Base-by-base conservation (phyloP, 352 stramenopile genomes). In the Ochromonadaceae sp. region DNA sequence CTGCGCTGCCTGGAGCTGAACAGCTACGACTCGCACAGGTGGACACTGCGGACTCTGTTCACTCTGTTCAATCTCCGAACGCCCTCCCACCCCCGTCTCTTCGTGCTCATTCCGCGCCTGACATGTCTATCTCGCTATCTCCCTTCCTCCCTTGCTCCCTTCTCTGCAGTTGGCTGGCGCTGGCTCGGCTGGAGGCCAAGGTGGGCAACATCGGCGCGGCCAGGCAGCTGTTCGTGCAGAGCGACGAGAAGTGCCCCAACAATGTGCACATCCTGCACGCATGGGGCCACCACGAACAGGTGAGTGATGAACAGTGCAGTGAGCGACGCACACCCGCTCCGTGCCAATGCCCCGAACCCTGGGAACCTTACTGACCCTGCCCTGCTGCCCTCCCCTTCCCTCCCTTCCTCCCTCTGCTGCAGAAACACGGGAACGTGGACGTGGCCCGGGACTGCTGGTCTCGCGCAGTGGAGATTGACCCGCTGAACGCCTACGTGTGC, bases 221-320 rank as follows among this genome's bases (percentile, higher is more conserved):
- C 34, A 53, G 25, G 17, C 20, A 65, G 39, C 30, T 52, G 22
- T 68, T 68, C 26, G n/a, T 28, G 17, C 32, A 47, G n/a, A 35
- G 20, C 9, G 38, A 36, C 15, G 34, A 25, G 17, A 31, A 50
- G 31, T 58, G 66, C 38, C 61, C 61, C 2, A 65, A 65, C 30
- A 68, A 69, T 48, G 28, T 46, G 35, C 66, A 68, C 35, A 28
- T 68, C 17, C 34, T 65, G 14, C 61, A 68, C 36, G 61, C 61
- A 0, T 68, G 61, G 61, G 61, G 61, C 30, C 43, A 59, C 17
- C 17, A 67, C 32, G 61, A 68, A 47, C 43, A 62, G 57, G 65
- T 50, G 22, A 32, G 25, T 57, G 49, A 10, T 5, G 28, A 67
- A 25, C 20, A n/a, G 20, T 20, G 40, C 20, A 20, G 40, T 46